Percentiles rank a stretch among this genome's conserved stretches.
Evolutionary conservation across 2,329 filamentous ascomycete species (phyloP).

Genomic region (Claviceps maximensis): DNA sequence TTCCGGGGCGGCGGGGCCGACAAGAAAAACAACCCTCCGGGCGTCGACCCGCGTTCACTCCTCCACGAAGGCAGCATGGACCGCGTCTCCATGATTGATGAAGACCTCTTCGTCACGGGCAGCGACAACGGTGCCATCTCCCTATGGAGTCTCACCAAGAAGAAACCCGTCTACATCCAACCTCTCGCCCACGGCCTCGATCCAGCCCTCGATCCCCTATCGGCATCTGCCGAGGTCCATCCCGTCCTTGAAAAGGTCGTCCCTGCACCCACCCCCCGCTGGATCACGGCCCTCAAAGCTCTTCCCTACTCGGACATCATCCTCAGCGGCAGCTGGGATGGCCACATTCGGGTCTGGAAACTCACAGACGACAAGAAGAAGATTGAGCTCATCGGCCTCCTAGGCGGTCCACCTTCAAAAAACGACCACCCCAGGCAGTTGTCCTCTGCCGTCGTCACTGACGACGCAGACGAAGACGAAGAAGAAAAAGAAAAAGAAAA

Average conservation of each 20-base stretch:
- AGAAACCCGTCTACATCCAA: conserved; percentile 78
- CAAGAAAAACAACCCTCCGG: conserved; percentile 35
- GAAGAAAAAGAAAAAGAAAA: background rate
- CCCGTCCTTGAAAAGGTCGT: conserved; percentile 43
- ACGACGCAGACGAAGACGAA: background rate
- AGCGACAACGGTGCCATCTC: conserved; percentile 80
- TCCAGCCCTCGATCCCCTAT: conserved; percentile 49
- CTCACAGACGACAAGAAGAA: conserved; percentile 71
- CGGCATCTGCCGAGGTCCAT: conserved; percentile 59
- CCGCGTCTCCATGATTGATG: conserved; percentile 79
- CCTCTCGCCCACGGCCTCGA: conserved; percentile 78
- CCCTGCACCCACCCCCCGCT: conserved; percentile 58
- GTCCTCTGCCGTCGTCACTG: conserved; percentile 1
- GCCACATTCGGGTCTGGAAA: conserved; percentile 72
- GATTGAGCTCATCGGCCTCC: conserved; percentile 57
- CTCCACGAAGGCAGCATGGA: conserved; percentile 78
- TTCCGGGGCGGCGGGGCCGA: conserved; percentile 71
- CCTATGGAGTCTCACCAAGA: conserved; percentile 84
- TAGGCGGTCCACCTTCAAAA: conserved; percentile 31
- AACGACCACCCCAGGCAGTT: conserved; percentile 17
- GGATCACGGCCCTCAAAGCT: conserved; percentile 78
- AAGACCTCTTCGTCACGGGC: conserved; percentile 80
- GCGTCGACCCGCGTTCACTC: conserved; percentile 37
- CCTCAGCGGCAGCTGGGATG: conserved; percentile 85
- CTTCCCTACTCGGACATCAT: conserved; percentile 86